phyloP scores from a whole-genome alignment of 805 yeast genomes.

The Sungouiella thailandica region DNA sequence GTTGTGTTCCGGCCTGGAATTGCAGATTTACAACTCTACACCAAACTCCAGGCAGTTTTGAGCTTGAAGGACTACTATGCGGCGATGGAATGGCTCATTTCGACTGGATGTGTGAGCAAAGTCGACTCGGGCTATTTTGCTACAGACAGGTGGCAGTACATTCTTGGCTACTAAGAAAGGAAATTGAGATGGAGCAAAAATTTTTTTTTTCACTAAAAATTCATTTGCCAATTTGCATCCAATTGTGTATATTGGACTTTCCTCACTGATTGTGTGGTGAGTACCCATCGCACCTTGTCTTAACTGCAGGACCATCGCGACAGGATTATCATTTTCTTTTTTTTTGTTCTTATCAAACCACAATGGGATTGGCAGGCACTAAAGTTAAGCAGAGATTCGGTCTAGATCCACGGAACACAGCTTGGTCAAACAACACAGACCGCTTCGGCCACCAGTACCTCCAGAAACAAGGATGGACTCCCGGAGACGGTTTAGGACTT shows the following conservation, averaged over 20 bases:
- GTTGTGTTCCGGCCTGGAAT: slow-evolving; percentile 36
- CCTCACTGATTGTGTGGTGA: no score
- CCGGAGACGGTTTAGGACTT: slow-evolving; percentile 84
- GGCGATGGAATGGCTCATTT: slow-evolving; percentile 37
- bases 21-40: slow-evolving; percentile 16
- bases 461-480: slow-evolving; percentile 83
- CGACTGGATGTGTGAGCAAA: slow-evolving; percentile 30
- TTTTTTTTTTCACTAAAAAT: neutral
- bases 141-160: slow-evolving; percentile 41
- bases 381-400: slow-evolving; percentile 83
- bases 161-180: slow-evolving; percentile 22
- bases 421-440: slow-evolving; percentile 82
- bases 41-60: slow-evolving; percentile 25
- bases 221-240: neutral
- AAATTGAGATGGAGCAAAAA: neutral
- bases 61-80: slow-evolving; percentile 23
- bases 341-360: neutral
- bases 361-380: slow-evolving; percentile 80
- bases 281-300: slow-evolving; percentile 3
- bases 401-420: slow-evolving; percentile 86
- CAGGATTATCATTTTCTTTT: slow-evolving; percentile 2
- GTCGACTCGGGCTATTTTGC: slow-evolving; percentile 37
- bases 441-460: slow-evolving; percentile 88
- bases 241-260: no score
- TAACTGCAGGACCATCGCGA: no score